These are phyloP conservation scores for Hericium alpestre DNA, from an alignment of 768 basidiomycete genomes.

Conservation along the genomic window DNA sequence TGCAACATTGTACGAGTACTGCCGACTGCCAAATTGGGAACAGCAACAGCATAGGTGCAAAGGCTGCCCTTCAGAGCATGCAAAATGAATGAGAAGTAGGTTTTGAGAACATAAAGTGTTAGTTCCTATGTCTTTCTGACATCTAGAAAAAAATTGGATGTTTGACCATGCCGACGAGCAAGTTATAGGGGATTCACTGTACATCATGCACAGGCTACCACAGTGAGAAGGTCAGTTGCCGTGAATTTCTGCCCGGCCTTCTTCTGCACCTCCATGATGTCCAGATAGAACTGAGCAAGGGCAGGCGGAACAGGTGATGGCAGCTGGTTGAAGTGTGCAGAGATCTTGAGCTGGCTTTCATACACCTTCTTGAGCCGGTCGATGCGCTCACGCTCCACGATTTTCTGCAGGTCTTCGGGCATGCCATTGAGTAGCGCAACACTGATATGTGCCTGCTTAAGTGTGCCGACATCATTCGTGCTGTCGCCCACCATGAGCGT, in stretches of 20 bases:
- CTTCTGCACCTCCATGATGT: constrained; percentile 84
- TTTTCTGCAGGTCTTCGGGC: constrained; percentile 82
- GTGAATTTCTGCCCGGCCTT: constrained; percentile 73
- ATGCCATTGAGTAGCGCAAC: constrained; percentile 89
- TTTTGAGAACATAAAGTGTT: no score
- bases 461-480: constrained; percentile 95
- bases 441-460: constrained; percentile 97
- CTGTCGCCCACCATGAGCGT: constrained; percentile 99
- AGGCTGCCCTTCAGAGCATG: no score
- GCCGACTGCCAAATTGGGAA: no score
- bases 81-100: no score
- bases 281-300: constrained; percentile 80
- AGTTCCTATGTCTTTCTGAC: no score
- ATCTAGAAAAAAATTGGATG: no score
- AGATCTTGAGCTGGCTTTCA: constrained; percentile 88
- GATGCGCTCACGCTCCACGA: constrained; percentile 81
- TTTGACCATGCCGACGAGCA: no score
- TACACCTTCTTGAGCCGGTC: constrained; percentile 96
- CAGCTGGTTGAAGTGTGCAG: constrained; percentile 80
- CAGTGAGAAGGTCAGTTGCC: no score
- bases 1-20: no score
- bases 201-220: no score
- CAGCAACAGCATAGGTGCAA: no score
- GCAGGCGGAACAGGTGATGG: constrained; percentile 89
- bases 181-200: no score